phyloP scores from a whole-genome alignment of 148 eudicot genomes.

The Fagopyrum homotropicum region DNA sequence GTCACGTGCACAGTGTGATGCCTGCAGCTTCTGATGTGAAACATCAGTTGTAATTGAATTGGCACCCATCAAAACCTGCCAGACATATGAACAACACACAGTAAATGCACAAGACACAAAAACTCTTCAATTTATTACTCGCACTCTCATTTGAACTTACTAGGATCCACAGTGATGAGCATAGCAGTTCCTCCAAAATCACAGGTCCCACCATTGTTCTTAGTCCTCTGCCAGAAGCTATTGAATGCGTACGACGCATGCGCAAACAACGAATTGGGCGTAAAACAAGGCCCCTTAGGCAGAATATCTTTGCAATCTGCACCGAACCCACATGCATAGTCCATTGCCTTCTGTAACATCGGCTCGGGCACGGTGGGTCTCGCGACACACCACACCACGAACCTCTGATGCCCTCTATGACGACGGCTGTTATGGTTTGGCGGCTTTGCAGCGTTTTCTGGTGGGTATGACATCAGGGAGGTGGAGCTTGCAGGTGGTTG shows the following conservation, averaged over 20 bases:
- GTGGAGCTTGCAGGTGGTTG: background rate
- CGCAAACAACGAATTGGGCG: slow-evolving; percentile 34
- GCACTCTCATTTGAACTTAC: slow-evolving; percentile 21
- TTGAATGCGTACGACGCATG: slow-evolving; percentile 58
- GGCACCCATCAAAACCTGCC: slow-evolving; percentile 28
- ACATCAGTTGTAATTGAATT: slow-evolving; percentile 17
- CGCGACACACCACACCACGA: slow-evolving; percentile 42
- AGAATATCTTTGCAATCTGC: slow-evolving; percentile 26
- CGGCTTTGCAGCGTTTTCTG: background rate
- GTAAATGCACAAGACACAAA: background rate
- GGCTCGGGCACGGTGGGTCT: slow-evolving; percentile 35
- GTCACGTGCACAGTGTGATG: background rate
- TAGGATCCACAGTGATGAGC: slow-evolving; percentile 46
- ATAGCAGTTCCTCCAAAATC: slow-evolving; percentile 51
- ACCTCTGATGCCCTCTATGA: slow-evolving; percentile 10
- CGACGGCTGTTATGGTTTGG: background rate
- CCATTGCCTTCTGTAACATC: slow-evolving; percentile 36
- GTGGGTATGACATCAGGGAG: slow-evolving; percentile 6
- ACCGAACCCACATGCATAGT: slow-evolving; percentile 46
- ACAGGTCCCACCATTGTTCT: slow-evolving; percentile 39
- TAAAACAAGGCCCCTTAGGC: slow-evolving; percentile 35
- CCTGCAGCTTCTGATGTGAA: background rate
- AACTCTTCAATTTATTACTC: background rate
- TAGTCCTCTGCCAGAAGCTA: slow-evolving; percentile 54
- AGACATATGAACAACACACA: background rate